Conservation (phyloP, 345 rosid genomes). For the Acer yangbiense region DNA sequence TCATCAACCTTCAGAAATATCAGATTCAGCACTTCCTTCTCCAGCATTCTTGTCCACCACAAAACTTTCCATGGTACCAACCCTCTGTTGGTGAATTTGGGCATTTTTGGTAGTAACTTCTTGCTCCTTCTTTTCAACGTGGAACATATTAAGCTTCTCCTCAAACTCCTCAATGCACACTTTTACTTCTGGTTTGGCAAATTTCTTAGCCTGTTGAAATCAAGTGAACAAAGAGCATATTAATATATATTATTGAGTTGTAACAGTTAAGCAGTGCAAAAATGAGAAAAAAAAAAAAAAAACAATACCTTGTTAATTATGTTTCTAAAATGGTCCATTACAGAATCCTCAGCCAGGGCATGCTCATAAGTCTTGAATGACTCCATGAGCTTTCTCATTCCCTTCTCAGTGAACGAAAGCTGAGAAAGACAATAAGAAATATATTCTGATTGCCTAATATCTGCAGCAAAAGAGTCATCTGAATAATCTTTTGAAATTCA, state of each 20-base stretch:
- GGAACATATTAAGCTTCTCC: slow-evolving; percentile 88
- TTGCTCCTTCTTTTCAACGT: slow-evolving; percentile 90
- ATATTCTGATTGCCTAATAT: slow-evolving; percentile 83
- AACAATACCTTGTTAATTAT: slow-evolving; percentile 75
- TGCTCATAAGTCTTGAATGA: slow-evolving; percentile 83
- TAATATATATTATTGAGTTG: neutral
- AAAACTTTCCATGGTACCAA: slow-evolving; percentile 44
- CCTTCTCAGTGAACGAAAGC: slow-evolving; percentile 90
- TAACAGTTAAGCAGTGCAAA: slow-evolving; percentile 8
- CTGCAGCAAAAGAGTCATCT: slow-evolving; percentile 50
- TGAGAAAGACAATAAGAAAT: slow-evolving; percentile 95
- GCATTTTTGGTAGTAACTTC: slow-evolving; percentile 93
- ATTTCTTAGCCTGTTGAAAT: slow-evolving; percentile 77
- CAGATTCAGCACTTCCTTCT: slow-evolving; percentile 50
- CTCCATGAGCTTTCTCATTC: slow-evolving; percentile 88
- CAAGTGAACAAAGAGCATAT: slow-evolving; percentile 13
- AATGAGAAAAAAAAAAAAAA: slow-evolving; percentile 19
- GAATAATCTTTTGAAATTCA: neutral
- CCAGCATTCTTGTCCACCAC: slow-evolving; percentile 38
- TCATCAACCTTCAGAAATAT: slow-evolving; percentile 56
- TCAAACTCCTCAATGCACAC: slow-evolving; percentile 91
- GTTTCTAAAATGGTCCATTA: slow-evolving; percentile 84
- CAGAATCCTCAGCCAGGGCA: slow-evolving; percentile 76
- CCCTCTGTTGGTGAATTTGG: slow-evolving; percentile 67
- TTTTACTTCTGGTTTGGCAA: slow-evolving; percentile 93